Base-by-base conservation (phyloP, 2,329 filamentous ascomycete species). In the Talaromyces sp. region DNA sequence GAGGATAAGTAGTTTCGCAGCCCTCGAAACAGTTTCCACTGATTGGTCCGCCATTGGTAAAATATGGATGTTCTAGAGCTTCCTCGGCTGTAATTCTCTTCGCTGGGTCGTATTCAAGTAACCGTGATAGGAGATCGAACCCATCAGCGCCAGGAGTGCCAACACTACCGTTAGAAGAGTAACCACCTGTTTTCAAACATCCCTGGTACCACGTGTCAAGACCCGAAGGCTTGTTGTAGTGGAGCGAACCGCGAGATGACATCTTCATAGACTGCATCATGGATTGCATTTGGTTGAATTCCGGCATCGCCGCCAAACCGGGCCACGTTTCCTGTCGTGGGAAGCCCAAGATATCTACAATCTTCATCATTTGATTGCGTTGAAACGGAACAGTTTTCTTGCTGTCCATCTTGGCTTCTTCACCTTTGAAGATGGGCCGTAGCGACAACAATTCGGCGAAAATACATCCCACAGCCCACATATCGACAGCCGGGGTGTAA, bases 351-450 rank as follows among this genome's bases (percentile, higher is more conserved):
- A 99, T 92, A 72, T 99, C 95, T 40, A 96, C 91, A 69, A 99
- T 99, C 78, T 96, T 97, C 72, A 95, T 92, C 93, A 99, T 98
- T 79, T 99, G 95, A 71, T 97, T 97, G 14, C 93, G 86, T 76
- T 99, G 95, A 69, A 99, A 99, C 0, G 95, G 95, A 0, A 98
- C 93, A 0, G 91, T 95, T 79, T 98, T 98, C 77, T 99, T 99
- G 69, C 86, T 91, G 76, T 99, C 95, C 90, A 98, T 97, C 79
- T 99, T 99, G 16, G 95, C 95, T 77, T 99, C 95, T 72, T 99
- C 95, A 0, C 95, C 95, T 73, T 99, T 99, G 77, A 99, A 99
- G 61, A 99, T 98, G 0, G 95, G 95, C 0, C 93, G 85, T 3
- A 99, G 80, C 1, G 91, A 93, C 0, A 99, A 80, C 2, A 99